Base-by-base conservation (phyloP, 2,329 filamentous ascomycete genomes). In the Didymella segeticola region DNA sequence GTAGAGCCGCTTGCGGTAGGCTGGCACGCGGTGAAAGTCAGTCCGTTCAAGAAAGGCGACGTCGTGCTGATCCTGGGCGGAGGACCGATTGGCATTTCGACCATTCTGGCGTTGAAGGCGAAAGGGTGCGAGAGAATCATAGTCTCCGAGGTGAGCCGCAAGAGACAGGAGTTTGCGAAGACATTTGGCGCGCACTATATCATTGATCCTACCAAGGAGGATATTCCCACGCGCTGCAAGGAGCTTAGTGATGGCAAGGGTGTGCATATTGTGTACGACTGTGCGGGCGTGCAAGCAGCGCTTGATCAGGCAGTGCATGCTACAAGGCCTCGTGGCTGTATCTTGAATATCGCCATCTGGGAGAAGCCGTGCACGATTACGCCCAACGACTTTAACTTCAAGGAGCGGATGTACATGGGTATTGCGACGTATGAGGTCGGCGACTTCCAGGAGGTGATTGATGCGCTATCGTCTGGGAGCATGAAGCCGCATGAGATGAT, bases 341-440 rank as follows among this genome's bases (percentile, higher is more conserved):
- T 83, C 25, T 77, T 84, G 49, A 84, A 84, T 49, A 81, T 84
- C 45, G 82, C 82, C 8, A 80, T 84, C 30, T 83, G 81, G 80
- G 80, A 82, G 67, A 82, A 82, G 65, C 67, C 76, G n/a, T 78
- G 76, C 38, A 75, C 73, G 0, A 74, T 84, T 34, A 70, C 73
- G 27, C 79, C 80, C 4, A 84, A 83, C 49, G 76, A 80, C 51
- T 70, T 83, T 29, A 77, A 80, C 4, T 83, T 83, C 71, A 77
- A 80, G 53, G 81, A 84, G 68, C 72, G 78, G 47, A 78, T 66
- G n/a, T 83, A 82, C 52, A 74, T 82, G 66, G 81, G 80, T 27
- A 77, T 83, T 29, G 80, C 80, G 22, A 82, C 80, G 1, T 84
- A 82, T 64, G 72, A 77, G 34, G 71, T 78, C n/a, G 78, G 78